Base-by-base conservation (phyloP, 140 eudicot species). In the Erigeron philadelphicus region DNA sequence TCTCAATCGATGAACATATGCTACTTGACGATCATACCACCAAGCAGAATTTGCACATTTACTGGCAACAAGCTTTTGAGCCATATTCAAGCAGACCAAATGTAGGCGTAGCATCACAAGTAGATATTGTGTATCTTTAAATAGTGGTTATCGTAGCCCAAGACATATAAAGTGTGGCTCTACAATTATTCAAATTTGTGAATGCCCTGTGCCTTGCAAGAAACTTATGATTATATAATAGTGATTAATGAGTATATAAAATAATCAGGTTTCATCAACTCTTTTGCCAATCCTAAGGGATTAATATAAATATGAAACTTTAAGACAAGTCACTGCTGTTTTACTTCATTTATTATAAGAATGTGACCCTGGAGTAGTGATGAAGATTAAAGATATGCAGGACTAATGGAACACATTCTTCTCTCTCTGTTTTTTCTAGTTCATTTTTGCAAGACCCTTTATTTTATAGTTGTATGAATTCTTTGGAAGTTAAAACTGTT, bases 141-240 rank as follows among this genome's bases (percentile, higher is more conserved):
- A 31, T 31, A 31, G 38, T 1, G 38, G 38, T 31, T 4, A 31
- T 4, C 5, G 38, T 11, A 56, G 66, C 57, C 16, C 66, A 43
- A 23, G 38, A 25, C 21, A 12, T 19, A 43, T 70, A 43, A 59
- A 11, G 46, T 21, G 57, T 57, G 67, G 50, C 35, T 56, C 21
- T 70, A 40, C 55, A 70, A 57, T 23, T 44, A 57, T 70, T 56
- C 46, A 16, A 57, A 12, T 13, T 43, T 45, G 13, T 70, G 57
- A 11, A n/a, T 43, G 46, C 40, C 23, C 56, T 13, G 11, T 57
- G 67, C 57, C 18, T 43, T 21, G 57, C 66, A 56, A 55, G 74
- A 55, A 55, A 55, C 19, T 42, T 25, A 56, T 18, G 21, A 11
- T 5, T 17, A 12, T 18, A 6, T 17, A 31, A 31, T 4, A 31